Conservation (phyloP, 805 yeast species). For the Cyberlindnera amylophila region DNA sequence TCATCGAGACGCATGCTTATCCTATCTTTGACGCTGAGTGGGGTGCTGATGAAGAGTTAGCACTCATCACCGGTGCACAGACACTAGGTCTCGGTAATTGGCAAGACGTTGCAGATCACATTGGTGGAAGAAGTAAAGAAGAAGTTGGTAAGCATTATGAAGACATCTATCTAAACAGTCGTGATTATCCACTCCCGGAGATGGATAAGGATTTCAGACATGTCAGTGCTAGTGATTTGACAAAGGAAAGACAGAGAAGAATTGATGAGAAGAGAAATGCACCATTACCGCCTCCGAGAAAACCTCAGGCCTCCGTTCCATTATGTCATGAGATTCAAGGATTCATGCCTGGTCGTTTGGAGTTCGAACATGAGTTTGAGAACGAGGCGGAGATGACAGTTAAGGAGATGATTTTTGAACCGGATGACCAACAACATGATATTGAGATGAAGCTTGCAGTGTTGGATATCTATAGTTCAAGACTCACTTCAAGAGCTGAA, state of each 20-base stretch:
- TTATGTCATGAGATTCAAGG: constrained; percentile 96
- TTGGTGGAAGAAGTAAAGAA: constrained; percentile 87
- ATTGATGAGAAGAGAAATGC: constrained; percentile 68
- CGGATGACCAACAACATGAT: constrained; percentile 85
- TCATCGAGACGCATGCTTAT: constrained; percentile 90
- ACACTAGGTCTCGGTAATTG: constrained; percentile 91
- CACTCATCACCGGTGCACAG: constrained; percentile 87
- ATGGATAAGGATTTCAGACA: constrained; percentile 62
- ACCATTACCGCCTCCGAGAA: constrained; percentile 82
- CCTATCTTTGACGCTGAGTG: constrained; percentile 88
- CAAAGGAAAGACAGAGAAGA: constrained; percentile 61
- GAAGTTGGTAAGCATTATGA: constrained; percentile 86
- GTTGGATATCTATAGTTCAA: constrained; percentile 82
- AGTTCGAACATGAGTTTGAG: constrained; percentile 93
- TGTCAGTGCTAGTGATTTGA: constrained; percentile 65
- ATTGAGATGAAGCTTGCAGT: constrained; percentile 86
- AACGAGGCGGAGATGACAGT: constrained; percentile 94
- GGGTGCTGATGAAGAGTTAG: constrained; percentile 98
- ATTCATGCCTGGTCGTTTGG: constrained; percentile 97
- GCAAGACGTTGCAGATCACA: constrained; percentile 97
- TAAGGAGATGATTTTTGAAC: constrained; percentile 93
- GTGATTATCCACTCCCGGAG: constrained; percentile 84
- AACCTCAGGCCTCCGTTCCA: constrained; percentile 90
- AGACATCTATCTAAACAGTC: constrained; percentile 62
- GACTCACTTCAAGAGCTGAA: constrained; percentile 89